Percentiles rank a stretch among this genome's conserved stretches.
phyloP scores from a whole-genome alignment of 371 early-diverging fungal species.

The Coemansia sp. region DNA sequence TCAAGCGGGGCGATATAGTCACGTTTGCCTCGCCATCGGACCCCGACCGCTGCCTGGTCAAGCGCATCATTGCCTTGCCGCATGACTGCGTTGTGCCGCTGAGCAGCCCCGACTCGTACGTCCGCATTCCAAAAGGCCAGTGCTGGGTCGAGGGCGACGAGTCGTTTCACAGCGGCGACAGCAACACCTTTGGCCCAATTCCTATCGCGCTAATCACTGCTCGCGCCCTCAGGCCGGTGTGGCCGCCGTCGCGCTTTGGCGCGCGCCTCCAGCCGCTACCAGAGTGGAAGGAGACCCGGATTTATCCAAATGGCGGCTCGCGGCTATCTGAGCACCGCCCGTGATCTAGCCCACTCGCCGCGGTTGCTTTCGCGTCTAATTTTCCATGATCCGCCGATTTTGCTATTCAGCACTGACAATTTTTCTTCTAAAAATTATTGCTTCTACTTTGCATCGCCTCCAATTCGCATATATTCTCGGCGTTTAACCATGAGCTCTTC shows the following conservation, averaged over 20 bases:
- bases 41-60: constrained; percentile 70
- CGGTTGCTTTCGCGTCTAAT: neutral
- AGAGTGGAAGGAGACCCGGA: constrained; percentile 44
- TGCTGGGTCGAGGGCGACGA: constrained; percentile 95
- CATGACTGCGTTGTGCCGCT: constrained; percentile 80
- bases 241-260: constrained; percentile 71
- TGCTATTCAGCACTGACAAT: neutral
- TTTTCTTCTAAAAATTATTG: no score
- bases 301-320: constrained; percentile 25
- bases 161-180: constrained; percentile 79
- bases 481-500: no score
- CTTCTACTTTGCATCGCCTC: no score
- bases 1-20: constrained; percentile 78
- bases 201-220: constrained; percentile 70
- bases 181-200: constrained; percentile 81
- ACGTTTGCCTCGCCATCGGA: constrained; percentile 74
- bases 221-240: constrained; percentile 62
- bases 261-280: constrained; percentile 46
- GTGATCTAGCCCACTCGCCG: neutral
- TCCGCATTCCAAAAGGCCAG: constrained; percentile 80
- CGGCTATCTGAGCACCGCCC: neutral
- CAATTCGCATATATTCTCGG: no score
- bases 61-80: constrained; percentile 81
- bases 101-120: constrained; percentile 36
- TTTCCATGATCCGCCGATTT: constrained; percentile 1